phyloP scores from a whole-genome alignment of 345 rosid species.

The Pelargonium nanum region DNA sequence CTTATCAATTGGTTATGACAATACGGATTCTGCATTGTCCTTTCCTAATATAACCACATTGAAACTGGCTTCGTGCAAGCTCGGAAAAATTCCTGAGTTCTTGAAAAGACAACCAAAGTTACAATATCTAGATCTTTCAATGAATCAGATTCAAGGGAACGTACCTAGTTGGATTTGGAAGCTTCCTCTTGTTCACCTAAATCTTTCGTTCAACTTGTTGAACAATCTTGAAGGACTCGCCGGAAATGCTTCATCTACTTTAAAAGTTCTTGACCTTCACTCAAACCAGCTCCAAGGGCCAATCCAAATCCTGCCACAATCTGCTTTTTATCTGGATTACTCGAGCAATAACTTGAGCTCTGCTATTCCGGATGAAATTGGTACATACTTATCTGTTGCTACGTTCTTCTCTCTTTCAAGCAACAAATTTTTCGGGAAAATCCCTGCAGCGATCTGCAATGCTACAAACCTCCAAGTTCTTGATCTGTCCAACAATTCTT shows the following conservation, averaged over 20 bases:
- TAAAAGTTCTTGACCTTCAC: slow-evolving; percentile 7
- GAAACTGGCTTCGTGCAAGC: slow-evolving; percentile 8
- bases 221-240: neutral
- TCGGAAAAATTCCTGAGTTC: slow-evolving; percentile 3
- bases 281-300: neutral
- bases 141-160: neutral
- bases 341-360: slow-evolving; percentile 5
- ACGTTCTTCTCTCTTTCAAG: slow-evolving; percentile 7
- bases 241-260: neutral
- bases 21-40: neutral
- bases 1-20: neutral
- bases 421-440: neutral
- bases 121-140: neutral
- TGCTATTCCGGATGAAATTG: neutral
- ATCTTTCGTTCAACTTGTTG: slow-evolving; percentile 11
- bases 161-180: slow-evolving; percentile 12
- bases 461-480: slow-evolving; percentile 7
- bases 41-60: neutral
- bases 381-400: accelerated
- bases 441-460: slow-evolving; percentile 10
- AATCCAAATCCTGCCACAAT: neutral
- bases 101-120: neutral
- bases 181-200: slow-evolving; percentile 2
- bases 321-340: slow-evolving; percentile 1
- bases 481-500: slow-evolving; percentile 2